phyloP scores from a whole-genome alignment of 805 yeast genomes.

The Ogataea salicorniae region DNA sequence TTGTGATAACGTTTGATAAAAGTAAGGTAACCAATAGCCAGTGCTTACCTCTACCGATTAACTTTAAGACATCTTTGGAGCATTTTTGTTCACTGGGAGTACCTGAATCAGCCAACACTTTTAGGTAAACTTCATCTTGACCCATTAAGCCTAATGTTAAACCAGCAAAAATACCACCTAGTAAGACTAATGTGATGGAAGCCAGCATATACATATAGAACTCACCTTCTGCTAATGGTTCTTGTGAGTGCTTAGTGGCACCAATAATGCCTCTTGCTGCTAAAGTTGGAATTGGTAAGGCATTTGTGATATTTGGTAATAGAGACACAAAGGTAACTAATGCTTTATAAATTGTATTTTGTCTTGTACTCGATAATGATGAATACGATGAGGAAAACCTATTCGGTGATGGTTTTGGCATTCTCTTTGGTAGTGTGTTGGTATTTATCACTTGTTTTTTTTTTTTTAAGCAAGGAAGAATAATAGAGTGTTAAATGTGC shows the following conservation, averaged over 20 bases:
- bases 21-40: conserved; percentile 92
- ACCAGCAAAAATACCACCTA: conserved; percentile 92
- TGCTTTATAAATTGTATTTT: conserved; percentile 6
- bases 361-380: neutral
- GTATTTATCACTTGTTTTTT: too few relatives aligned
- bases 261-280: conserved; percentile 9
- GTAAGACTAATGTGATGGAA: conserved; percentile 57
- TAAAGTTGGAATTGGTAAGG: conserved; percentile 21
- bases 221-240: conserved; percentile 27
- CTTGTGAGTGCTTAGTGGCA: conserved; percentile 6
- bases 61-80: conserved; percentile 65
- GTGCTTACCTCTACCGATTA: conserved; percentile 83
- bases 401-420: conserved; percentile 2
- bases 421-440: neutral
- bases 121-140: conserved; percentile 91
- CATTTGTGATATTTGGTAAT: conserved; percentile 21
- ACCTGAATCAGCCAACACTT: conserved; percentile 90
- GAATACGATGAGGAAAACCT: neutral
- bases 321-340: conserved; percentile 18
- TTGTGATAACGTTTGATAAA: conserved; percentile 83
- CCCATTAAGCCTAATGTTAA: conserved; percentile 96
- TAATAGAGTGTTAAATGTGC: too few relatives aligned
- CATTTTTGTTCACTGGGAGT: conserved; percentile 57
- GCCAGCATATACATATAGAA: conserved; percentile 45
- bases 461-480: too few relatives aligned